Evolutionary conservation across 371 early-diverging fungal species (phyloP), one percentile per base, ranked within the genome.

Genomic region (Mucor mucedo): DNA sequence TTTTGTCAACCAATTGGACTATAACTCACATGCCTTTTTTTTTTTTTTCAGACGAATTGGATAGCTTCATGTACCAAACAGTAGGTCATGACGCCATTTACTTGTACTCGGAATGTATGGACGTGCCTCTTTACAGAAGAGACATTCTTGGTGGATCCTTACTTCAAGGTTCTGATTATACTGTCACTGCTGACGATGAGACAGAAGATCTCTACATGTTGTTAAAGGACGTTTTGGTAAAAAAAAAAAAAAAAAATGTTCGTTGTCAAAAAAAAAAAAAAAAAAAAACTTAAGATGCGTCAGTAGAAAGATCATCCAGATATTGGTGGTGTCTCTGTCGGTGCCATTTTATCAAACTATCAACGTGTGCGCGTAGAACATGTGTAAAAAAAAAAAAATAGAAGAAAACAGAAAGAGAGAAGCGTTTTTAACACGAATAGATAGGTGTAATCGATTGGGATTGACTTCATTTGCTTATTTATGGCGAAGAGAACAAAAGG

Each of bases 11-110:
- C 21, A 21, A 21, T 21, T 21, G 21, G 21, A 21, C 21, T 21
- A 21, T 21, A 21, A 21, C 21, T 21, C 21, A 21, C 21, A 21
- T 21, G 21, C 21, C 1, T 21, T 21, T 21, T 21, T 21, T 21
- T 21, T 21, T 21, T 21, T 21, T 21, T 21, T 1, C 10, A 90
- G 95, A 93, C 62, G 99, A 99, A 62, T 67, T 95, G 53, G 99
- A 99, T 83, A 95, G 95, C 61, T 98, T 90, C 81, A 96, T 99
- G 95, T 99, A 95, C 73, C 99, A 99, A 76, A 98, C 99, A 0
- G 99, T 99, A 9, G 99, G 99, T 3, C 93, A 95, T 71, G 96
- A 95, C 70, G 91, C 91, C 16, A 93, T 98, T 21, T 80, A 88
- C 30, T 76, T 83, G 40, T 92, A 96, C 73, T 87, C 93, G 9